These are phyloP conservation scores for Orbilia javanica DNA, from an alignment of 2,329 filamentous ascomycete species.

Conservation along the genomic window DNA sequence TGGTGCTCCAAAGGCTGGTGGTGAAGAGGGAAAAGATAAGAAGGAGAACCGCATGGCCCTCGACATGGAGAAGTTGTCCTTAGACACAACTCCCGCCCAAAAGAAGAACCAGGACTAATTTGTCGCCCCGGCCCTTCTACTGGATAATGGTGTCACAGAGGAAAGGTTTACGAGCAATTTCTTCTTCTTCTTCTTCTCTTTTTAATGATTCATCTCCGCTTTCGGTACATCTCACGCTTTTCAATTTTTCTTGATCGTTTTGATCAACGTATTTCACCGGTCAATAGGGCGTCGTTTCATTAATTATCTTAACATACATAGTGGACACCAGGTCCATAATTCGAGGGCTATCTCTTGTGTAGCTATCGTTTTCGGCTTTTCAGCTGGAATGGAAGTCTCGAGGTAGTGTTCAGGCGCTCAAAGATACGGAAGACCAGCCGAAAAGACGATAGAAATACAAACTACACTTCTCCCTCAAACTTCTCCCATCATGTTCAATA, in stretches of 20 bases:
- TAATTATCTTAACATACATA: background rate
- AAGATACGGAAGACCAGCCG: background rate
- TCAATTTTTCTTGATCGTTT: background rate
- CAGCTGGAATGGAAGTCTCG: background rate
- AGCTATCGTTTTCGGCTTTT: background rate
- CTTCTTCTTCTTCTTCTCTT: background rate
- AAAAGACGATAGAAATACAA: background rate
- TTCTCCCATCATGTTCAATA: background rate
- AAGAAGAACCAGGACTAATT: background rate
- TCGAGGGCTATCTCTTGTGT: background rate
- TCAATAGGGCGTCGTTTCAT: background rate
- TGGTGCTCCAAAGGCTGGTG: background rate
- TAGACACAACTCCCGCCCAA: background rate
- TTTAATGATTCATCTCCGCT: too few relatives aligned
- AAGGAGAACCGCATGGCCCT: background rate
- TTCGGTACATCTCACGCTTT: too few relatives aligned
- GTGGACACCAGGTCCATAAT: background rate
- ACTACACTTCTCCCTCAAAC: background rate
- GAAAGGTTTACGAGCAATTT: background rate
- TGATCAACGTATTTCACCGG: constrained; percentile 1
- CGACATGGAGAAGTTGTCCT: background rate
- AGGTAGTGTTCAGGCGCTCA: background rate
- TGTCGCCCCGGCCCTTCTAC: too few relatives aligned
- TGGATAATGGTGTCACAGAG: background rate
- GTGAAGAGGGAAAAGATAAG: background rate